phyloP scores from a whole-genome alignment of 805 yeast species.

The Wickerhamiella musiphila region DNA sequence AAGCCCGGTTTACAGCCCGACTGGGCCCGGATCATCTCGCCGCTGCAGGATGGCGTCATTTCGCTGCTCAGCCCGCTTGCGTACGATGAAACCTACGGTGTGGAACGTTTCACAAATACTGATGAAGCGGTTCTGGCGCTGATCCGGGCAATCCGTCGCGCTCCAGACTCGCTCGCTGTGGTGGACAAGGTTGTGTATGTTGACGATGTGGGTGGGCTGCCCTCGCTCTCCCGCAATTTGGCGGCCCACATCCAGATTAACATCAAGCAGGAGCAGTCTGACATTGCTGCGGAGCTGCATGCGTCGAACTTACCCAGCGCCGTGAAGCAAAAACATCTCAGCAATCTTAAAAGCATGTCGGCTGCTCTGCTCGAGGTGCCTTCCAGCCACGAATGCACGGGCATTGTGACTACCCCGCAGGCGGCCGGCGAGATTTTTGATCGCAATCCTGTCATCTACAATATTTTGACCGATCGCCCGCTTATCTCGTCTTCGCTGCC shows the following conservation, averaged over 20 bases:
- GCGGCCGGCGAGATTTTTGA: constrained; percentile 38
- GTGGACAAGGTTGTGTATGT: constrained; percentile 71
- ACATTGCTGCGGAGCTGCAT: constrained; percentile 42
- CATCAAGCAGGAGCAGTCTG: constrained; percentile 61
- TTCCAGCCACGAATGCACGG: constrained; percentile 36
- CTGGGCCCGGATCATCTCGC: constrained; percentile 24
- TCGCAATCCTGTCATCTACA: constrained; percentile 78
- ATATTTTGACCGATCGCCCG: constrained; percentile 81
- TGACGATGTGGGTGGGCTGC: constrained; percentile 80
- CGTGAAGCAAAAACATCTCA: constrained; percentile 29
- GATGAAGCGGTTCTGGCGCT: constrained; percentile 27
- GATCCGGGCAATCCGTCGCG: constrained; percentile 20
- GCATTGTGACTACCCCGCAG: constrained; percentile 69
- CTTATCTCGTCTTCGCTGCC: constrained; percentile 84
- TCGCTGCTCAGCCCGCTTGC: constrained; percentile 48
- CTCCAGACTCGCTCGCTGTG: constrained; percentile 17
- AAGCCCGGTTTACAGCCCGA: constrained; percentile 20
- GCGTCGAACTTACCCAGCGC: constrained; percentile 27
- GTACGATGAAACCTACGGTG: constrained; percentile 37
- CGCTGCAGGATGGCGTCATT: constrained; percentile 27
- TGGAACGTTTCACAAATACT: constrained; percentile 24
- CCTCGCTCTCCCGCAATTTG: constrained; percentile 63
- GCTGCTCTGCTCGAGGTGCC: constrained; percentile 29
- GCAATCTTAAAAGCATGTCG: constrained; percentile 52
- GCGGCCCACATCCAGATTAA: constrained; percentile 74